A percentile compares a stretch with the other conserved stretches of the same genome.
These are phyloP conservation scores for Periconia macrospinosa DNA, from an alignment of 2,329 filamentous ascomycete genomes.

Conservation along the genomic window DNA sequence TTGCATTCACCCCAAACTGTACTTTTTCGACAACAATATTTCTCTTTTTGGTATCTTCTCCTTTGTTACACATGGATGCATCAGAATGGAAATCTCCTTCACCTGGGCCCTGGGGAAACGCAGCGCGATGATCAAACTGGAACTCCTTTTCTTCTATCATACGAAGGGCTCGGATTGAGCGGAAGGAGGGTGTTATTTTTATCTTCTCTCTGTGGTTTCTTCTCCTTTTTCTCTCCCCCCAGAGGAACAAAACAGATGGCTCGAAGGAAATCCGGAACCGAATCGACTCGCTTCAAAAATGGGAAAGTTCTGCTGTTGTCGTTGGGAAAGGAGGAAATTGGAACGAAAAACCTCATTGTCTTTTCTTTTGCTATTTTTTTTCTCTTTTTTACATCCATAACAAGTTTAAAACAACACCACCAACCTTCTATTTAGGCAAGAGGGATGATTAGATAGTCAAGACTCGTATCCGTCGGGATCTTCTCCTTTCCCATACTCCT, in stretches of 20 bases:
- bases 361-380: too few species aligned
- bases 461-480: conserved; percentile 45
- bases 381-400: too few species aligned
- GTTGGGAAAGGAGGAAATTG: too few species aligned
- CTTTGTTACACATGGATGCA: conserved; percentile 31
- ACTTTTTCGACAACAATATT: conserved; percentile 8
- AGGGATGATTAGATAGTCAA: conserved; percentile 46
- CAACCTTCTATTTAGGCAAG: conserved; percentile 5
- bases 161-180: conserved; percentile 22
- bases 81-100: neutral
- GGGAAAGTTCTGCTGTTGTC: too few species aligned
- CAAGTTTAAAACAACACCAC: neutral
- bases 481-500: conserved; percentile 13
- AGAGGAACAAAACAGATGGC: neutral
- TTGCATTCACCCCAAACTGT: conserved; percentile 22
- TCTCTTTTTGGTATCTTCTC: conserved; percentile 33
- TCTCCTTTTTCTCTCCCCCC: neutral
- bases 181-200: conserved; percentile 15
- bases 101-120: conserved; percentile 12
- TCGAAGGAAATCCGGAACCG: neutral
- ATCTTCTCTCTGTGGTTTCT: conserved; percentile 9
- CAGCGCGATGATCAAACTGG: conserved; percentile 25
- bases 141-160: conserved; percentile 16
- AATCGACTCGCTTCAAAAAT: too few species aligned
- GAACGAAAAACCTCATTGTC: too few species aligned